Conservation (phyloP, 73 alveolate genomes). For the Durusdinium trenchii region DNA sequence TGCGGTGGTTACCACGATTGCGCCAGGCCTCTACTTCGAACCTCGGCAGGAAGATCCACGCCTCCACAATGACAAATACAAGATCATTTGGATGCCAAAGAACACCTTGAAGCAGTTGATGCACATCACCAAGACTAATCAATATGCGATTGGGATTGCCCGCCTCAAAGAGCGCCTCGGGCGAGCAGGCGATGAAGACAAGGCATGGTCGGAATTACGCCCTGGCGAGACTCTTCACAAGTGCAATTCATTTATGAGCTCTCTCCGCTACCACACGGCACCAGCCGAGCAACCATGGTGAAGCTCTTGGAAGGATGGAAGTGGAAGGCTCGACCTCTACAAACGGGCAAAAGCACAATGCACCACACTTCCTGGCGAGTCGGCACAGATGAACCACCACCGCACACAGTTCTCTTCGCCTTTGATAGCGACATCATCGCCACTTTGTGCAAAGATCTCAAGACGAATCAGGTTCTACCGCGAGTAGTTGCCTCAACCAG, state of each 20-base stretch:
- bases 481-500: not conserved
- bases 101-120: not conserved
- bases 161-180: not conserved
- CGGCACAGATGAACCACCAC: not conserved
- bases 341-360: not conserved
- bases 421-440: not conserved
- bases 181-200: not conserved
- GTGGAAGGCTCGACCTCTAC: not conserved
- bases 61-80: not conserved
- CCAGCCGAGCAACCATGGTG: not conserved
- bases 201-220: not conserved
- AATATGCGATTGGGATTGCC: not conserved
- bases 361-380: not conserved
- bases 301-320: not conserved
- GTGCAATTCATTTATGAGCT: not conserved
- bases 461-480: not conserved
- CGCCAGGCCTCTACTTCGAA: not conserved
- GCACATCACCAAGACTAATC: not conserved
- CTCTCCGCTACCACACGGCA: not conserved
- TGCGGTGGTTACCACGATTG: not conserved
- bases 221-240: not conserved
- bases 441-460: not conserved
- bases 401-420: not conserved
- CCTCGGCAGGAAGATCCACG: not conserved
- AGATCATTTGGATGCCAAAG: not conserved